Evolutionary conservation across 2,329 filamentous ascomycete genomes (phyloP), one percentile per base, ranked within the genome.

Genomic region (Rachicladosporium sp.): DNA sequence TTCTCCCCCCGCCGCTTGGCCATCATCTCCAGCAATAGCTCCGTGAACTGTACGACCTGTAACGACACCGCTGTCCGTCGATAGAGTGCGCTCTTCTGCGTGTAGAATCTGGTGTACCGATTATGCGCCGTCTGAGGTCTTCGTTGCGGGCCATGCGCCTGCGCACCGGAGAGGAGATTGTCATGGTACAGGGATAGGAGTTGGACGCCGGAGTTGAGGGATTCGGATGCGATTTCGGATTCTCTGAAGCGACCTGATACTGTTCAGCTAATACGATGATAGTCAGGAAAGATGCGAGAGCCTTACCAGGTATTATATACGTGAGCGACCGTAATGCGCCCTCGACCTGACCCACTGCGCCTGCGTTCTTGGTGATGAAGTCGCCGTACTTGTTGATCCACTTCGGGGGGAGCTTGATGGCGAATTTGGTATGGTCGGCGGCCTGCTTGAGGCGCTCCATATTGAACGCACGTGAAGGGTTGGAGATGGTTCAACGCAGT

Each of bases 11-110:
- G 79, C 36, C 89, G 74, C 63, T 93, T 93, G 21, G 88, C 88
- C 21, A 82, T 76, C 91, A 98, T 98, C 60, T 98, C 91, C 74
- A 89, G 91, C n/a, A 98, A 66, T 23, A 98, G 69, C 64, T 98
- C 86, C 0, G 88, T 94, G 57, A 96, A 96, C 50, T 91, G 83
- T 19, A 95, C 82, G 64, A 93, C 82, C 58, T 93, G 86, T 36
- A 98, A 67, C 4, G 87, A 68, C 47, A 88, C 72, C 31, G 89
- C 88, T 40, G 93, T 76, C 43, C 83, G 76, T 43, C 80, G 76
- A 61, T 98, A 98, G 7, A 85, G 69, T 4, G 72, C 68, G 52
- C 74, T 79, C 40, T 69, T 69, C 36, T 70, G 65, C 11, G 69
- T 69, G 71, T 75, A 80, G 58, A 76, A 78, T 46, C 70, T 70